A percentile compares a stretch with the other conserved stretches of the same genome.
Evolutionary conservation across 495 filamentous ascomycete genomes (phyloP).

Genomic region (Cladorrhinum samala): DNA sequence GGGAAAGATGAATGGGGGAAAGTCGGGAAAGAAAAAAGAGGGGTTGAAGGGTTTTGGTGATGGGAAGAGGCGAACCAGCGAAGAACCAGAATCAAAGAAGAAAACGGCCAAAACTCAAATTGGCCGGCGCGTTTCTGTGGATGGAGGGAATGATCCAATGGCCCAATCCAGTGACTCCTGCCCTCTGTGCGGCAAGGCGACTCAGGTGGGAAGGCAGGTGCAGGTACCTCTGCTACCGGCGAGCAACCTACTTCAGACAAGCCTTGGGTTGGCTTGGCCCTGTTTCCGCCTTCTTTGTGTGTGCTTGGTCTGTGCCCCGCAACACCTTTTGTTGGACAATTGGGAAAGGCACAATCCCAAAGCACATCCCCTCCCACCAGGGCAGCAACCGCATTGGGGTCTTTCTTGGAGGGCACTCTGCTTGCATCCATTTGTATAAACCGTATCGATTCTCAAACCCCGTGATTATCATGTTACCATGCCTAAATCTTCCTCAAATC

Average conservation of each 20-base stretch:
- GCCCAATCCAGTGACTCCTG: background rate
- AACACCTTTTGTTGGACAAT: too few species aligned
- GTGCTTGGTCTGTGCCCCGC: too few species aligned
- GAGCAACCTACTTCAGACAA: background rate
- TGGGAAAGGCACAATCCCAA: too few species aligned
- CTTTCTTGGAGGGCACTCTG: too few species aligned
- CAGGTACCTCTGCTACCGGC: background rate
- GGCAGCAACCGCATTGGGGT: too few species aligned
- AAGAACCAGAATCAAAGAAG: constrained; percentile 3
- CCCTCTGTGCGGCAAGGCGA: background rate
- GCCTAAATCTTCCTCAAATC: background rate
- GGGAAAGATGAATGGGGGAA: background rate
- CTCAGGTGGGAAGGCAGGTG: background rate
- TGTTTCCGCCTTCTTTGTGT: too few species aligned
- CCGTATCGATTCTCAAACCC: too few species aligned
- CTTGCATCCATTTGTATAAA: too few species aligned
- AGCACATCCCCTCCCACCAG: too few species aligned
- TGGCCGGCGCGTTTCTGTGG: background rate
- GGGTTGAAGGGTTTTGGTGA: constrained; percentile 13
- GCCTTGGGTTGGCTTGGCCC: too few species aligned
- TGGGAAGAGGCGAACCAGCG: constrained; percentile 9
- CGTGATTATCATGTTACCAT: too few species aligned
- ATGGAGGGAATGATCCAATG: too few species aligned
- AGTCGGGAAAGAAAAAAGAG: constrained; percentile 16
- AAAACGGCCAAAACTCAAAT: constrained; percentile 7